Evolutionary conservation across 1,284 basidiomycete genomes (phyloP), one percentile per base, ranked within the genome.

Genomic region (Singerocomus inundabilis): DNA sequence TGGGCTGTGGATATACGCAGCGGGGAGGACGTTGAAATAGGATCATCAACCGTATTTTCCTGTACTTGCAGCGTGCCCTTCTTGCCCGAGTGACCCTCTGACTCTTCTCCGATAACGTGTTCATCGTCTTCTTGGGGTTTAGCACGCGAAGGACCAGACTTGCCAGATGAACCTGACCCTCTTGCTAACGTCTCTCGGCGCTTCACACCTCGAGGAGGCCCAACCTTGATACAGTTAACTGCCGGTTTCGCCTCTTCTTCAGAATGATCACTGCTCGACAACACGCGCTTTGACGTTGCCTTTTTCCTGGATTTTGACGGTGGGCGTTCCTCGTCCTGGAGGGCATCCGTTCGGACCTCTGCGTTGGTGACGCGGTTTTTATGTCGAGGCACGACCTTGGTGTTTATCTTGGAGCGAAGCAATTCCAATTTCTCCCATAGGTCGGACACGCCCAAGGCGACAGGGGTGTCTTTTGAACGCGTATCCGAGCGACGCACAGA

Each of bases 121-220:
- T 38, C 42, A 9, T 32, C 36, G 28, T 36, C 33, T 39, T 49
- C 36, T 15, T 2, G 49, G 5, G 37, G 5, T 41, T 50, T 54
- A 26, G 24, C 6, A 25, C 28, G 34, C 4, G 49, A 49, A 16
- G 38, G 18, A 15, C 30, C 31, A 10, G 39, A 15, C 26, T 48
- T 51, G 4, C 26, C 16, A 1, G 34, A 0, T 2, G 24, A 12
- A 1, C 18, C 31, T 2, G 50, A 24, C n/a, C 31, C n/a, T 18
- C 4, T 54, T n/a, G n/a, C n/a, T 43, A 24, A 24, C 30, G 0
- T 40, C n/a, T 36, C 15, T 10, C 18, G 32, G 30, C 54, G 63
- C 31, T 57, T 64, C 16, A 35, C 39, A 16, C 63, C 59, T 31
- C 57, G 57, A 26, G 64, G 63, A 26, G 67, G 68, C 1, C 67